Base-by-base conservation (phyloP, 345 rosid species). In the Bruguiera gymnorhiza region DNA sequence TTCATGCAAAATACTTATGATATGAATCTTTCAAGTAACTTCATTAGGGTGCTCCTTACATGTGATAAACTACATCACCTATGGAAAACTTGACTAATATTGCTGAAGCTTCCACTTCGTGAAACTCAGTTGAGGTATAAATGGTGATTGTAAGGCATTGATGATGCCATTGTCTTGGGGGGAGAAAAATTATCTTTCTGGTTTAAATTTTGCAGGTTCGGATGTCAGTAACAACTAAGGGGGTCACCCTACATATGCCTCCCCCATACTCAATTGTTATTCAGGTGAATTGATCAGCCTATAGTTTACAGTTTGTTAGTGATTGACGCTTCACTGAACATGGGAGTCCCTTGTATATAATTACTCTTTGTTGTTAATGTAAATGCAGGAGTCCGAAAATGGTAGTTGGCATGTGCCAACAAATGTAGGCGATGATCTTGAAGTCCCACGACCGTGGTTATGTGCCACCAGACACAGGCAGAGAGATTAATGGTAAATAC, bases 191-290 rank as follows among this genome's bases (percentile, higher is more conserved):
- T n/a, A 62, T 60, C 31, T 9, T 50, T 52, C 32, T 6, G 8
- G 21, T 29, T 26, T 50, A 63, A 16, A 26, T 6, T 74, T 60
- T 84, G 67, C 85, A 93, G 99, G 93, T 92, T 76, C 75, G 98
- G 32, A 55, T 87, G 6, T 84, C 92, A 16, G 81, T 80, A 20
- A 72, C 91, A 0, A 80, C 76, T 55, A 65, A 69, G 23, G 92
- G 93, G 29, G 66, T 87, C 66, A 66, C 32, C 31, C 79, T 95
- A 4, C 88, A 74, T 68, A 90, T 88, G 99, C 97, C 99, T 29
- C 99, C 99, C 2, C 96, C 99, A 8, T 95, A 88, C 82, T 95
- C 99, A 21, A 88, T 82, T 56, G 89, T 95, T 75, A 92, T 87
- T 84, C 99, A 92, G 97, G 99, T 94, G 62, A 59, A 32, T 27